Base-by-base conservation (phyloP, 768 basidiomycete species). In the Tremella yokohamensis region DNA sequence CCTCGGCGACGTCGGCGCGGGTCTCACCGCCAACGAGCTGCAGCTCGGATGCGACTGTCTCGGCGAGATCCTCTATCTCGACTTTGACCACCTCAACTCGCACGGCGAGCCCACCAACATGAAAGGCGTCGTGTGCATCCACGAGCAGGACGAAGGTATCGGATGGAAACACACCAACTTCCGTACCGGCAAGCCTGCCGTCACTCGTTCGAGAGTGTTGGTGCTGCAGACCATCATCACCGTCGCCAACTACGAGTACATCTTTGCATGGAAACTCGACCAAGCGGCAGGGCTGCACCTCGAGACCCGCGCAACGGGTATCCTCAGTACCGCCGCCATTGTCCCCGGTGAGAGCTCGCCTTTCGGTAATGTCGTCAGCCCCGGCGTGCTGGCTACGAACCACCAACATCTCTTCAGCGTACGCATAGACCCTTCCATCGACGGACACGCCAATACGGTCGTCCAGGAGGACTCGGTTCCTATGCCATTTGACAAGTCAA, bases 111-210 rank as follows among this genome's bases (percentile, higher is more conserved):
- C 62, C 0, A 49, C 49, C 26, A 44, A 22, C 4, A 40, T 64
- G 20, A 64, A 65, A 16, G 65, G 68, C 25, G 64, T 66, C 15
- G 62, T 76, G n/a, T 76, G 74, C 56, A 50, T 71, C 11, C 73
- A 75, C 54, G 73, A 75, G 58, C 68, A 76, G 52, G 75, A 76
- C 54, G 72, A 63, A 19, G 75, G 75, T 1, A 60, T 76, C 42
- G 53, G 58, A 2, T 70, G 66, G 60, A 76, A 75, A 57, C 74
- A 70, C 66, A 75, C 70, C 56, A 70, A 76, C 61, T 66, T 62
- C 61, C 58, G 73, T 34, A 70, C 70, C 9, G 66, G 64, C 24
- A 48, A 40, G 0, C 64, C 72, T 1, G 53, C 64, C 15, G 68
- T 74, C 19, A 60, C 63, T 15, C 62, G 75, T 16, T 48, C 52